Evolutionary conservation across 768 basidiomycete species (phyloP).

Genomic region (Leccinum imitatum): DNA sequence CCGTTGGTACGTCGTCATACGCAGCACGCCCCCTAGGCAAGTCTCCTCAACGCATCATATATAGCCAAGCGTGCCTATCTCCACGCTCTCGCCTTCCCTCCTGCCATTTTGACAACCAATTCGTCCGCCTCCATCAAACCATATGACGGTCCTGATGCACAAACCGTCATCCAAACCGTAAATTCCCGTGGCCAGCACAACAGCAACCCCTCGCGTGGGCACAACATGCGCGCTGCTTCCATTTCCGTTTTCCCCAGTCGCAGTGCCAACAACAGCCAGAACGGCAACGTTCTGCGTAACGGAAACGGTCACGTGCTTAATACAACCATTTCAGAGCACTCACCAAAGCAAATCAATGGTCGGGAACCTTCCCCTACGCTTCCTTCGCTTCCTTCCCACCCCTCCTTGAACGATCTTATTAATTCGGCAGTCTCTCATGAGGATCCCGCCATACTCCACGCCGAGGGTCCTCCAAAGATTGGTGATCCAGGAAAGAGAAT

Average conservation of each 20-base stretch:
- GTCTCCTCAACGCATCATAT: not conserved
- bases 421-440: conserved; percentile 59
- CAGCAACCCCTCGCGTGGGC: conserved; percentile 64
- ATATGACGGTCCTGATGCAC: conserved; percentile 94
- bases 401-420: conserved; percentile 82
- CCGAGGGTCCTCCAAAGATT: conserved; percentile 66
- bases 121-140: conserved; percentile 70
- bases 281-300: conserved; percentile 30
- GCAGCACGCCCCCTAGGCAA: not conserved
- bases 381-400: conserved; percentile 77
- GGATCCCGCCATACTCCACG: conserved; percentile 67
- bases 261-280: conserved; percentile 39
- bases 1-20: conserved; percentile 65
- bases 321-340: conserved; percentile 52
- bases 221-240: conserved; percentile 67
- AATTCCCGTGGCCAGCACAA: conserved; percentile 68
- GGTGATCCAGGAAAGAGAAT: conserved; percentile 89
- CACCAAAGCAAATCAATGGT: conserved; percentile 37
- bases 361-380: conserved; percentile 83
- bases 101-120: conserved; percentile 58
- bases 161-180: conserved; percentile 78
- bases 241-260: conserved; percentile 64
- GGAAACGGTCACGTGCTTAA: conserved; percentile 39
- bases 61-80: conserved; percentile 58
- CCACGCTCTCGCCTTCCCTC: conserved; percentile 80